phyloP scores from a whole-genome alignment of 2,329 filamentous ascomycete species.

The Verticillium isaacii region DNA sequence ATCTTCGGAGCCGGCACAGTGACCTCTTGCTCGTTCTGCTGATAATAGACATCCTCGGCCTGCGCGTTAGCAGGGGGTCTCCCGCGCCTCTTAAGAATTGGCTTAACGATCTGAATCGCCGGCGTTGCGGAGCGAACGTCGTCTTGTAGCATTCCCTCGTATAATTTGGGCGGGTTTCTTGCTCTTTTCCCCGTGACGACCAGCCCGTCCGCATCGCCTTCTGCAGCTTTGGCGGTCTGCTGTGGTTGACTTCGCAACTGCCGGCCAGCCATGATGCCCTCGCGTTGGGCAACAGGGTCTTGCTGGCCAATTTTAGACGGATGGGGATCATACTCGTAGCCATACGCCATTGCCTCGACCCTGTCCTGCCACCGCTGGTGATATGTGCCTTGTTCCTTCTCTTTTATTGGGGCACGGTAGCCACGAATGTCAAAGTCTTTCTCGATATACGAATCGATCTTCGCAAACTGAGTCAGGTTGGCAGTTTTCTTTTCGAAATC shows the following conservation, averaged over 20 bases:
- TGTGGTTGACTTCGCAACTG: slow-evolving; percentile 53
- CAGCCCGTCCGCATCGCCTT: slow-evolving; percentile 27
- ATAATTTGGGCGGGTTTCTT: slow-evolving; percentile 46
- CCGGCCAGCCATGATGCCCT: slow-evolving; percentile 49
- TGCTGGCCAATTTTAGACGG: slow-evolving; percentile 54
- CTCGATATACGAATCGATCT: slow-evolving; percentile 37
- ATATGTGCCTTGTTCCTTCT: slow-evolving; percentile 34
- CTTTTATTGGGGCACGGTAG: slow-evolving; percentile 35
- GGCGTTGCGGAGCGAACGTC: slow-evolving; percentile 49
- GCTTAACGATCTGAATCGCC: slow-evolving; percentile 10
- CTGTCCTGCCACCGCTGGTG: slow-evolving; percentile 44
- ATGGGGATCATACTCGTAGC: slow-evolving; percentile 57
- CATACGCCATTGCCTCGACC: slow-evolving; percentile 55
- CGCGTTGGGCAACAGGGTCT: slow-evolving; percentile 50
- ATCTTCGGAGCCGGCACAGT: neutral
- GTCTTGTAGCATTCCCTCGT: slow-evolving; percentile 46
- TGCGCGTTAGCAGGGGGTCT: slow-evolving; percentile 10
- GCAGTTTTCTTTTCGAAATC: slow-evolving; percentile 40
- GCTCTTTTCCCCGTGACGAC: slow-evolving; percentile 47
- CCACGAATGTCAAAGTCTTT: slow-evolving; percentile 53
- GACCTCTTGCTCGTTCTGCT: neutral
- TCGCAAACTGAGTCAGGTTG: slow-evolving; percentile 28
- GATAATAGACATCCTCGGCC: neutral
- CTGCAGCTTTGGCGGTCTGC: slow-evolving; percentile 54
- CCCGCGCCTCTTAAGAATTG: slow-evolving; percentile 21